Evolutionary conservation across 352 stramenopile species (phyloP).

Genomic region (Globisporangium apiculatum): DNA sequence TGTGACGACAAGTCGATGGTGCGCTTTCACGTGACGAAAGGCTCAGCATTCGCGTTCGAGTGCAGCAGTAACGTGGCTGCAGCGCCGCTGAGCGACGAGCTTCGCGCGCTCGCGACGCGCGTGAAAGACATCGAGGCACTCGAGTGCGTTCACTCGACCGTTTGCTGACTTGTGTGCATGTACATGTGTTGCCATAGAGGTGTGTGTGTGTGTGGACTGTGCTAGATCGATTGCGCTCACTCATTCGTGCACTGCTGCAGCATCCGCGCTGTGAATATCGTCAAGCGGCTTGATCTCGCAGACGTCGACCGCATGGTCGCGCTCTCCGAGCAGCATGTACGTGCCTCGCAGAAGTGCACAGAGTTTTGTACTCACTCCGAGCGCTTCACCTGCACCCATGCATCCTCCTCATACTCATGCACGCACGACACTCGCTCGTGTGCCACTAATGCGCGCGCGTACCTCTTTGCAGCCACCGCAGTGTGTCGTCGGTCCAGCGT

Average conservation of each 20-base stretch:
- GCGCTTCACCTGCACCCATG: too few relatives aligned
- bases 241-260: slow-evolving; percentile 11
- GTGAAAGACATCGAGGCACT: slow-evolving; percentile 36
- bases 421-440: background rate
- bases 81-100: slow-evolving; percentile 1
- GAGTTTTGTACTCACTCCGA: too few relatives aligned
- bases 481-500: slow-evolving; percentile 27
- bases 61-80: slow-evolving; percentile 16
- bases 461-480: slow-evolving; percentile 37
- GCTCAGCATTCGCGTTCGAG: slow-evolving; percentile 60
- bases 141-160: slow-evolving; percentile 20
- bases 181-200: too few relatives aligned
- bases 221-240: too few relatives aligned
- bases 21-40: slow-evolving; percentile 58
- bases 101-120: slow-evolving; percentile 16
- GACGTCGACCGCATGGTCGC: slow-evolving; percentile 55
- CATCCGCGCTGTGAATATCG: slow-evolving; percentile 35
- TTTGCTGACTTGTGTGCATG: background rate
- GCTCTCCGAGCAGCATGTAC: slow-evolving; percentile 43
- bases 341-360: background rate
- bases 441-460: background rate
- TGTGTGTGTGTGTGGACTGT: too few relatives aligned
- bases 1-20: slow-evolving; percentile 14
- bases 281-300: slow-evolving; percentile 47
- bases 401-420: background rate